Percentiles rank a stretch among this genome's conserved stretches.
Evolutionary conservation across 768 basidiomycete species (phyloP).

Genomic region (Tylopilus subfusipes): DNA sequence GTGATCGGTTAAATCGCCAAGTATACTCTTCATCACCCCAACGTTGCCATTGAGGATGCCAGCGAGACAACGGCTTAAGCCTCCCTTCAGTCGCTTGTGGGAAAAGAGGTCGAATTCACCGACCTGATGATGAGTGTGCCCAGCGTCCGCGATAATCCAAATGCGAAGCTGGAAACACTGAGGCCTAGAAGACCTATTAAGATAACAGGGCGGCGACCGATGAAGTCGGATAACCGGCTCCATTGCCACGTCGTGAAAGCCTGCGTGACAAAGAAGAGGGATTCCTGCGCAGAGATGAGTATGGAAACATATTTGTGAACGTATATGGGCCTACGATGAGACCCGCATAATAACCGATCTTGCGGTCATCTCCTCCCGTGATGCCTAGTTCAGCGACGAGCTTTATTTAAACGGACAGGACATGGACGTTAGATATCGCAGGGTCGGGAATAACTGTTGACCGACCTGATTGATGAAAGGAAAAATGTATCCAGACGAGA

Average conservation of each 20-base stretch:
- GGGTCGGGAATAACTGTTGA: too few species aligned
- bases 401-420: too few species aligned
- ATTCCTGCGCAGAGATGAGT: slow-evolving; percentile 42
- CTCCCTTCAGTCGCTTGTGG: slow-evolving; percentile 1
- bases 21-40: slow-evolving; percentile 34
- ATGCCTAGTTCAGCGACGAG: too few species aligned
- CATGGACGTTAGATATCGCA: too few species aligned
- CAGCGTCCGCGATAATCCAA: slow-evolving; percentile 60
- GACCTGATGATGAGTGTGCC: slow-evolving; percentile 53
- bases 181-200: slow-evolving; percentile 55
- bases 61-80: slow-evolving; percentile 32
- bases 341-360: slow-evolving; percentile 54
- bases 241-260: slow-evolving; percentile 58
- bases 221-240: slow-evolving; percentile 57
- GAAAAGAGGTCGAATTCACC: neutral
- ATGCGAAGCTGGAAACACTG: slow-evolving; percentile 50
- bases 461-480: too few species aligned
- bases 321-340: slow-evolving; percentile 41
- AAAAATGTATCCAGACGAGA: too few species aligned
- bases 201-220: slow-evolving; percentile 60
- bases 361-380: slow-evolving; percentile 30
- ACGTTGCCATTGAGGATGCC: slow-evolving; percentile 41
- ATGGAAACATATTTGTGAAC: neutral
- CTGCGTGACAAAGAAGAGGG: slow-evolving; percentile 58
- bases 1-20: neutral